These are phyloP conservation scores for Durio zibethinus DNA, from an alignment of 345 rosid genomes.

Conservation along the genomic window DNA sequence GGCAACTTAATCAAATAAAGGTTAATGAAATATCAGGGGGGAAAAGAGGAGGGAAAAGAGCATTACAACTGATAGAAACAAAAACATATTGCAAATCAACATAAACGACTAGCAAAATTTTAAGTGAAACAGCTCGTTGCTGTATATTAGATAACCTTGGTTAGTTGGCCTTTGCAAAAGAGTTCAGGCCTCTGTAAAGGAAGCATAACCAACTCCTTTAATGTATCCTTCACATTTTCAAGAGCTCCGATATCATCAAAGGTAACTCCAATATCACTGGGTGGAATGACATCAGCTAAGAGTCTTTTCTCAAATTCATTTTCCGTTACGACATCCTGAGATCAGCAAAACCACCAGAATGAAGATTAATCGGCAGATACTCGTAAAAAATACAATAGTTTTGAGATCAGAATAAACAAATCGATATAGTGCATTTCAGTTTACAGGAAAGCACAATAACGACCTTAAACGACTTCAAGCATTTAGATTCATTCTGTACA, in stretches of 20 bases:
- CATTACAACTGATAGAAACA: background rate
- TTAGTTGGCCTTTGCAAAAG: conserved; percentile 81
- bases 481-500: conserved; percentile 64
- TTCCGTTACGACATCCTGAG: conserved; percentile 81
- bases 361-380: conserved; percentile 4
- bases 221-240: conserved; percentile 83
- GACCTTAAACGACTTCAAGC: conserved; percentile 83
- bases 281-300: conserved; percentile 76
- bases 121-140: background rate
- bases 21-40: background rate
- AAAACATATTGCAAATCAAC: background rate
- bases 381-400: background rate
- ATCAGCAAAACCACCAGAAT: conserved; percentile 16
- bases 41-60: background rate
- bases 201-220: conserved; percentile 91
- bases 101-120: background rate
- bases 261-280: conserved; percentile 80
- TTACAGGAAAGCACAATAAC: conserved; percentile 11
- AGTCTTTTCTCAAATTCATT: conserved; percentile 84
- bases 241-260: conserved; percentile 94
- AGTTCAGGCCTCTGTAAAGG: conserved; percentile 88
- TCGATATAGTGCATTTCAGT: background rate
- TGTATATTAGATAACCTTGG: conserved; percentile 48
- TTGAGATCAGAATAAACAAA: background rate
- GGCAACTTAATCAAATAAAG: background rate